Evolutionary conservation across 441 rosid genomes (phyloP), one percentile per base, ranked within the genome.

Genomic region (Aleurites moluccanus): DNA sequence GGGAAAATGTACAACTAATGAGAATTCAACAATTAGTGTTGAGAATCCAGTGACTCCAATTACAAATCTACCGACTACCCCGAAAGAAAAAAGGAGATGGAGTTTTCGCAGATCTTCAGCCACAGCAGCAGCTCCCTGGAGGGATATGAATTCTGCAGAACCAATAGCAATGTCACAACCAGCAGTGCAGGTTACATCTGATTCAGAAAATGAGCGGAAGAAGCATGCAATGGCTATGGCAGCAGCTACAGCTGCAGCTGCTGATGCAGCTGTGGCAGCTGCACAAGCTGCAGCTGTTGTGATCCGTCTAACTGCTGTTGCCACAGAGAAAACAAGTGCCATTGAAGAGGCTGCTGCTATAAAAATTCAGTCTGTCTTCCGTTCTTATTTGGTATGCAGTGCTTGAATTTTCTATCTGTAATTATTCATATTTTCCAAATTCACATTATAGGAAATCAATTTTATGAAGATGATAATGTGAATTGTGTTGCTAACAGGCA

Each of bases 61-160:
- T 70, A 66, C 76, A 13, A 63, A 79, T 28, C 74, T 78, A 21
- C 89, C 92, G 14, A 71, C 83, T 14, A 86, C 89, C 77, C 91
- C 93, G 0, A 92, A 89, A 44, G 98, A 95, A 73, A 92, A 89
- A 80, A 81, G 84, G 75, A 87, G 98, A 64, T 95, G 97, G 97
- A 95, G 98, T 81, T 92, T 95, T 65, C 82, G 94, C 67, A 87
- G 98, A 74, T 91, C 99, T 7, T 88, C 91, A 0, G 91, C 98
- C 7, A 70, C 92, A 0, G 83, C 83, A 50, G 82, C 91, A 25
- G 76, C 85, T 73, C 78, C 85, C 15, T 10, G 16, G 18, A 83
- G 73, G 75, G 88, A 80, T 59, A 49, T 40, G 21, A 85, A 76
- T 80, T 71, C 82, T 52, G 4, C 74, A 3, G 89, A 85, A 70